Evolutionary conservation across 2,329 filamentous ascomycete species (phyloP), one percentile per base, ranked within the genome.

Genomic region (Aspergillus pseudoviridinutans): DNA sequence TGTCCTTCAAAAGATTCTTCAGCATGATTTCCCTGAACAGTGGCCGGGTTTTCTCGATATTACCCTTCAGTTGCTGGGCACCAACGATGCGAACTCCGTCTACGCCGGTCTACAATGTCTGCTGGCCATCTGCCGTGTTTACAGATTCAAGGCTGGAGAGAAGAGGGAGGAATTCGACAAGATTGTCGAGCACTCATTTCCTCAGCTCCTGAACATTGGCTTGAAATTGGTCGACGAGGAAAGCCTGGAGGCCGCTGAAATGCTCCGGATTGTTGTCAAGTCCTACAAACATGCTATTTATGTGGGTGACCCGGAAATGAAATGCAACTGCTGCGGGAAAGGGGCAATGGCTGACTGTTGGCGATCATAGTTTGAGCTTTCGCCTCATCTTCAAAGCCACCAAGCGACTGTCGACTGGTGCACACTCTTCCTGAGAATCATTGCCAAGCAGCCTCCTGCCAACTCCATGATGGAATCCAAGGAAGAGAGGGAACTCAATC

Each of bases 261-360:
- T 99, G 90, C 82, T 99, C 66, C 90, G 95, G 72, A 88, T 95
- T 58, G 91, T 95, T 55, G 84, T 99, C 70, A 99, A 99, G 81
- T 88, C 92, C 41, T 99, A 96, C 79, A 99, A 99, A 79, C 93
- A 99, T 78, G 92, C 94, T 50, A 96, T 95, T 69, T 99, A 95
- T 82, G 90, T 96, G 80, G 70, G 87, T 80, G 58, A 46, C 38
- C 28, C 52, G 46, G 25, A 17, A 24, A 27, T 42, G 50, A 38
- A 25, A 32, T 10, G 8, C 7, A 8, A 24, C 2, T 25, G 41
- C 20, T 27, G 17, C 29, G 29, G 27, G 28, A 58, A 52, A 25
- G 14, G 49, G 27, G 20, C 51, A 50, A 35, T 29, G 38, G 51
- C 64, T 71, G 68, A 77, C 77, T 49, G 55, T 71, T 60, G 56